Conservation (phyloP, 2,329 filamentous ascomycete species). For the Penicillium brasilianum region DNA sequence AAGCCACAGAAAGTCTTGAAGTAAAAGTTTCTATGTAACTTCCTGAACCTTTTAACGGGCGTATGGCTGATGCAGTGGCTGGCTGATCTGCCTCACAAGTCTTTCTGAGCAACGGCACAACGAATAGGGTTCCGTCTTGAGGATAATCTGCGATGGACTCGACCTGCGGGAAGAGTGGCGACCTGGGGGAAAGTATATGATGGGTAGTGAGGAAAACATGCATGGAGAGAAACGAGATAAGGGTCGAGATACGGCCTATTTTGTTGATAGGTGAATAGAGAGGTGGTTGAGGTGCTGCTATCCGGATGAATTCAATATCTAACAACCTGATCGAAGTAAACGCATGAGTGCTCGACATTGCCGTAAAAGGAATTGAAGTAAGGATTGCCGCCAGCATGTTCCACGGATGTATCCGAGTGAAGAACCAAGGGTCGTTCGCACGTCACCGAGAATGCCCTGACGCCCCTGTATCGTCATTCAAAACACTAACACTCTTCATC, state of each 20-base stretch:
- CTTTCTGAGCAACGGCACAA: constrained; percentile 37
- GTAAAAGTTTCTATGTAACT: neutral
- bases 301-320: neutral
- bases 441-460: constrained; percentile 1
- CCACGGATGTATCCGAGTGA: neutral
- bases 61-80: constrained; percentile 40
- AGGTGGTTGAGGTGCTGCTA: constrained; percentile 6
- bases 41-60: constrained; percentile 15
- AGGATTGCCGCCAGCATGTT: neutral
- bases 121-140: constrained; percentile 43
- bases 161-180: constrained; percentile 4
- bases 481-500: neutral
- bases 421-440: neutral
- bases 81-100: constrained; percentile 16
- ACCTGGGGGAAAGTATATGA: constrained; percentile 6
- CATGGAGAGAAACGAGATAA: constrained; percentile 12
- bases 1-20: constrained; percentile 10
- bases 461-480: constrained; percentile 1
- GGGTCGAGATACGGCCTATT: constrained; percentile 13
- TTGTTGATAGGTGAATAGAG: constrained; percentile 11
- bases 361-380: neutral
- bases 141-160: constrained; percentile 40
- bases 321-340: neutral
- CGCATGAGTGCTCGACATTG: no score
- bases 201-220: constrained; percentile 9